These are phyloP conservation scores for Candida andamanensis DNA, from an alignment of 805 yeast genomes.

Conservation along the genomic window DNA sequence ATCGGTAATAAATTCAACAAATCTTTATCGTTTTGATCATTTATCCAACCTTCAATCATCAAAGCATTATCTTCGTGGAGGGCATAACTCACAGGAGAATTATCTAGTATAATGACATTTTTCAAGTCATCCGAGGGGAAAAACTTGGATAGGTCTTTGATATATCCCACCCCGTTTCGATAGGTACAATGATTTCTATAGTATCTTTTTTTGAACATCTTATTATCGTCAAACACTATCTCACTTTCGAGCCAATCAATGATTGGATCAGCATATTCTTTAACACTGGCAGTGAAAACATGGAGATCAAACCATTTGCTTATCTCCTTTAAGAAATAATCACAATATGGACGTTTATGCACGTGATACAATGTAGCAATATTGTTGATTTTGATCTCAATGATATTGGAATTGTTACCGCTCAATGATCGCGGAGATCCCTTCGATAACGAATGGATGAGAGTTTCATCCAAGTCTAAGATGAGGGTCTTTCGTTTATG, in stretches of 20 bases:
- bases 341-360: conserved; percentile 89
- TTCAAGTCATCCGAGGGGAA: conserved; percentile 66
- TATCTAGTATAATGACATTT: conserved; percentile 76
- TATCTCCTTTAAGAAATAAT: conserved; percentile 71
- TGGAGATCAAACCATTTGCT: conserved; percentile 84
- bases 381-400: conserved; percentile 69
- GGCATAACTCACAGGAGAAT: conserved; percentile 87
- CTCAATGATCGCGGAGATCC: conserved; percentile 44
- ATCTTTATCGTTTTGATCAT: conserved; percentile 88
- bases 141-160: conserved; percentile 42
- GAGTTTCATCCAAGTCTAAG: conserved; percentile 88
- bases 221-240: conserved; percentile 17
- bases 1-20: conserved; percentile 78
- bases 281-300: conserved; percentile 90
- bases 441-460: conserved; percentile 84
- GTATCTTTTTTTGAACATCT: conserved; percentile 48
- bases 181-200: conserved; percentile 79
- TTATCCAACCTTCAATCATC: conserved; percentile 95
- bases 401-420: conserved; percentile 46
- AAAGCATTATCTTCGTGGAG: conserved; percentile 84
- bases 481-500: conserved; percentile 59
- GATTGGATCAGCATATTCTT: conserved; percentile 95
- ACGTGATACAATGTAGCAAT: conserved; percentile 82
- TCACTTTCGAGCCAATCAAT: conserved; percentile 85
- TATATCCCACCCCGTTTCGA: conserved; percentile 77